phyloP scores from a whole-genome alignment of 176 grass and related monocot species.

The Canna indica region DNA sequence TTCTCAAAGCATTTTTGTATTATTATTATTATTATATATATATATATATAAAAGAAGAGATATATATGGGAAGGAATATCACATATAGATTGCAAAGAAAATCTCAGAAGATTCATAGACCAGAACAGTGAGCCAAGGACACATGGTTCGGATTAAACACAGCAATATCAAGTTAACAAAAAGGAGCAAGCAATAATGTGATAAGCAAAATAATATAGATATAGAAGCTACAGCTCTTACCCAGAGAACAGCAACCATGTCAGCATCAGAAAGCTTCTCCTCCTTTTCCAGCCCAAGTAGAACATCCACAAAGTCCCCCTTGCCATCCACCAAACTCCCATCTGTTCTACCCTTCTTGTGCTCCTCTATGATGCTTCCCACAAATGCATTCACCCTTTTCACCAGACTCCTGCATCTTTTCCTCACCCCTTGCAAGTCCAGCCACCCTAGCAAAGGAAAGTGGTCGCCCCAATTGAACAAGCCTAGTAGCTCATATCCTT shows the following conservation, averaged over 20 bases:
- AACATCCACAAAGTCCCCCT: slow-evolving; percentile 2
- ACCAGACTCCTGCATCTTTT: not conserved
- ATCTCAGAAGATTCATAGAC: too few relatives aligned
- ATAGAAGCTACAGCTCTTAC: not conserved
- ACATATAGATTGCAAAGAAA: too few relatives aligned
- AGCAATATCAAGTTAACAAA: too few relatives aligned
- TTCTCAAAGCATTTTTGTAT: not conserved
- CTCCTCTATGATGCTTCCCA: not conserved
- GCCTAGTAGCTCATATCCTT: not conserved
- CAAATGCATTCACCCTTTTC: slow-evolving; percentile 5
- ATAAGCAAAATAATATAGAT: not conserved
- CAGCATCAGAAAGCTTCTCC: slow-evolving; percentile 7
- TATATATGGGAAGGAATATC: too few relatives aligned
- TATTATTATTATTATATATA: too few relatives aligned
- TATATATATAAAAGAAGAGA: too few relatives aligned
- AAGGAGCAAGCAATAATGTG: too few relatives aligned
- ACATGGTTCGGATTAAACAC: too few relatives aligned
- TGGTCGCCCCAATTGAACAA: slow-evolving; percentile 4
- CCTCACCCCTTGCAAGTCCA: slow-evolving; percentile 7
- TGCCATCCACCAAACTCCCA: not conserved
- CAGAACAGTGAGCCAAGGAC: too few relatives aligned
- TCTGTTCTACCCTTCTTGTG: not conserved
- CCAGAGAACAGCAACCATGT: slow-evolving; percentile 14
- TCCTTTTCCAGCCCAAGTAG: slow-evolving; percentile 1
- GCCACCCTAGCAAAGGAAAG: not conserved